Conservation (phyloP, 2,329 filamentous ascomycete species). For the Malbranchea cinnamomea region DNA sequence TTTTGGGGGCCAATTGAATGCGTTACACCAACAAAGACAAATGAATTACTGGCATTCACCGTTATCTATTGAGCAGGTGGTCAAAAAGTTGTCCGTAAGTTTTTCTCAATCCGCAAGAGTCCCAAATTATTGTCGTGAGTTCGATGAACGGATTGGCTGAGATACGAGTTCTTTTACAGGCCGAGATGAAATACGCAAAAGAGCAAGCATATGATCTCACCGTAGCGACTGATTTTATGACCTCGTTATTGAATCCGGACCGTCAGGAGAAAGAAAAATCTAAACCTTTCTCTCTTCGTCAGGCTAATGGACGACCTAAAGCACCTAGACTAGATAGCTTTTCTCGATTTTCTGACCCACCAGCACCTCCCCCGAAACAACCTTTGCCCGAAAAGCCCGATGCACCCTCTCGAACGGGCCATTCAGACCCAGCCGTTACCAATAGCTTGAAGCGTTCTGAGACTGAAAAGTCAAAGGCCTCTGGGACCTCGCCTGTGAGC, state of each 20-base stretch:
- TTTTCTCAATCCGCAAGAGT: too few relatives aligned
- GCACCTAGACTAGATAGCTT: conserved; percentile 56
- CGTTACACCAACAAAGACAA: conserved; percentile 55
- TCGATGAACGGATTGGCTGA: conserved; percentile 2
- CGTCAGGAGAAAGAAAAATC: conserved; percentile 32
- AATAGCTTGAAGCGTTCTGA: conserved; percentile 51
- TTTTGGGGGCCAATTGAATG: conserved; percentile 38
- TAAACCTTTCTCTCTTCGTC: conserved; percentile 12
- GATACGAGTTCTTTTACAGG: conserved; percentile 34
- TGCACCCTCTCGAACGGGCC: conserved; percentile 32
- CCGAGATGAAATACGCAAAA: conserved; percentile 78
- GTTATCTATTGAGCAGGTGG: conserved; percentile 84
- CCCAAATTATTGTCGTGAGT: not conserved
- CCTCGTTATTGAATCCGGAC: conserved; percentile 60
- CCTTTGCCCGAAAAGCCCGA: conserved; percentile 89
- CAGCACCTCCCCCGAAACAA: conserved; percentile 83
- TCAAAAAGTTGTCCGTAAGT: conserved; percentile 66
- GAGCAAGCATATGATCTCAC: conserved; percentile 76
- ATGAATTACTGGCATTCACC: conserved; percentile 76
- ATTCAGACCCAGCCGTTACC: conserved; percentile 32
- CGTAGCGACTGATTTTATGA: conserved; percentile 69
- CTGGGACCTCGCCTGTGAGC: conserved; percentile 29
- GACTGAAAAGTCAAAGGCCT: conserved; percentile 54
- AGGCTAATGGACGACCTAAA: conserved; percentile 32
- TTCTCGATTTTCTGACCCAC: conserved; percentile 78